phyloP scores from a whole-genome alignment of 2,329 filamentous ascomycete genomes.

The Venturia aucupariae region DNA sequence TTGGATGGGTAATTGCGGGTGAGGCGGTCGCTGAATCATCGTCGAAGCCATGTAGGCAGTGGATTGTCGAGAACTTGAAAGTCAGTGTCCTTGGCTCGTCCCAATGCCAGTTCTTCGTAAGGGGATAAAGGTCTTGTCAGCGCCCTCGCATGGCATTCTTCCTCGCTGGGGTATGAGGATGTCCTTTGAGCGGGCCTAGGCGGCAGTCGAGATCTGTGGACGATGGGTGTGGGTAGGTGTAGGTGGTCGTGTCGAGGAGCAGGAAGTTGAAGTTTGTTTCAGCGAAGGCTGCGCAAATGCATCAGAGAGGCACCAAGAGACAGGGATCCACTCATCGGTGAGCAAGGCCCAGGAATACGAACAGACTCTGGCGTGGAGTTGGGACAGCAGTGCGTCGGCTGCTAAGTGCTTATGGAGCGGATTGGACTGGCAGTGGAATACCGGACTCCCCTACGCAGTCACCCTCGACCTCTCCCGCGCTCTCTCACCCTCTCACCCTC shows the following conservation, averaged over 20 bases:
- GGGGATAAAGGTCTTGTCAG: background rate
- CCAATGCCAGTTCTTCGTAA: conserved; percentile 13
- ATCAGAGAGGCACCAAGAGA: background rate
- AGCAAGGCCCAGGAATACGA: conserved; percentile 1
- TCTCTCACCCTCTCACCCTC: too few relatives aligned
- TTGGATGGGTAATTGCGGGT: background rate
- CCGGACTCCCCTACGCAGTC: too few relatives aligned
- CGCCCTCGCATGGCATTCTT: conserved; percentile 14
- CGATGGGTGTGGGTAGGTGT: too few relatives aligned
- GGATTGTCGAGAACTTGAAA: background rate
- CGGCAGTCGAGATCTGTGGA: background rate
- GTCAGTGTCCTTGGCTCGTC: background rate
- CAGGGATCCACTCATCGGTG: background rate
- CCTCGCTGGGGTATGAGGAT: background rate
- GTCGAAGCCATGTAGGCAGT: conserved; percentile 3
- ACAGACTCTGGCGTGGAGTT: too few relatives aligned
- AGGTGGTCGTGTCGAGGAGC: too few relatives aligned
- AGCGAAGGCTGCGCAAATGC: background rate
- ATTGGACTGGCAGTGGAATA: too few relatives aligned
- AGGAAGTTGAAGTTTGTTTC: background rate
- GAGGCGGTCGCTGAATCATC: conserved; percentile 8
- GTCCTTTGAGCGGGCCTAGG: background rate
- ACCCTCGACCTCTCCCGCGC: too few relatives aligned
- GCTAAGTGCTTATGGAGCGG: too few relatives aligned
- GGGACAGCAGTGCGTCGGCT: too few relatives aligned